Evolutionary conservation across 2,329 filamentous ascomycete genomes (phyloP).

Genomic region (Aspergillus felis): DNA sequence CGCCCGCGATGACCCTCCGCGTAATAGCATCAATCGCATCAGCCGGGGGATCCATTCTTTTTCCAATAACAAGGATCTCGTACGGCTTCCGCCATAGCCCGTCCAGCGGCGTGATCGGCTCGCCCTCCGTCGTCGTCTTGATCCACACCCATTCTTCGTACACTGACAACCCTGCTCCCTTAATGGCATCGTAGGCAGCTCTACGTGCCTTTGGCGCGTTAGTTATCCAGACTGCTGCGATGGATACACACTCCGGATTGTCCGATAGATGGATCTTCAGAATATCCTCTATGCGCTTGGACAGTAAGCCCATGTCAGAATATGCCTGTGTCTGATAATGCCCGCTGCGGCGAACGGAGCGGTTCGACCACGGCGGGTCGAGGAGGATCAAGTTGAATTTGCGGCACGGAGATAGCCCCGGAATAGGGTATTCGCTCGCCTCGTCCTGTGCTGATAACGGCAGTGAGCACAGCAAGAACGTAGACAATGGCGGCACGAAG

Average conservation of each 20-base stretch:
- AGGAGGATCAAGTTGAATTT: slow-evolving; percentile 58
- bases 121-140: slow-evolving; percentile 53
- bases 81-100: slow-evolving; percentile 59
- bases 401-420: slow-evolving; percentile 20
- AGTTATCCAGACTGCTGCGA: slow-evolving; percentile 60
- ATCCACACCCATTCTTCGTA: slow-evolving; percentile 63
- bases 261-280: slow-evolving; percentile 42
- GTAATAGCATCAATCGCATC: slow-evolving; percentile 22
- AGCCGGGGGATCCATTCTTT: slow-evolving; percentile 13
- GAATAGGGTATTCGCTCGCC: slow-evolving; percentile 17
- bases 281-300: slow-evolving; percentile 38
- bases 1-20: slow-evolving; percentile 53
- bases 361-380: slow-evolving; percentile 63
- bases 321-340: slow-evolving; percentile 42
- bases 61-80: slow-evolving; percentile 53
- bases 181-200: slow-evolving; percentile 43
- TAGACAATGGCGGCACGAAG: slow-evolving; percentile 47
- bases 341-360: slow-evolving; percentile 52
- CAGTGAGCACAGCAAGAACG: slow-evolving; percentile 43
- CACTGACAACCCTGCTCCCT: slow-evolving; percentile 46
- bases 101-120: slow-evolving; percentile 50
- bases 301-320: slow-evolving; percentile 26
- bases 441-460: slow-evolving; percentile 17
- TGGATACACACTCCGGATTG: slow-evolving; percentile 14
- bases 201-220: slow-evolving; percentile 52